Percentiles rank a stretch among this genome's conserved stretches.
Conservation (phyloP, 1,139 yeast species). For the Hyphopichia buzzinii region DNA sequence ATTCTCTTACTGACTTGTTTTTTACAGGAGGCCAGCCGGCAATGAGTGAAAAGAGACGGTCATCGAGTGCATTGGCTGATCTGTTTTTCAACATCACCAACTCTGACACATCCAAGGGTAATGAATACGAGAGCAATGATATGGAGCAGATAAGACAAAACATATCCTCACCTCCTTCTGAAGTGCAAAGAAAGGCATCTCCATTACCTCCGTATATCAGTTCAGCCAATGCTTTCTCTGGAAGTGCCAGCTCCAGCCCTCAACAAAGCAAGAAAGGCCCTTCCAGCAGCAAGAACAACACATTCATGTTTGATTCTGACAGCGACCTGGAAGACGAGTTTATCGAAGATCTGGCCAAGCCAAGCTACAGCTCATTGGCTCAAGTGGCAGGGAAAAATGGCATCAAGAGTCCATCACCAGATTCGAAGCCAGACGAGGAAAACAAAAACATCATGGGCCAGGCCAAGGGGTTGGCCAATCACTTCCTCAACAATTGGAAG, state of each 20-base stretch:
- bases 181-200: constrained; percentile 33
- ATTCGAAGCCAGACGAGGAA: constrained; percentile 5
- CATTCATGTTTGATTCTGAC: constrained; percentile 35
- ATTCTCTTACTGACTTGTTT: constrained; percentile 34
- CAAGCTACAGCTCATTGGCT: constrained; percentile 42
- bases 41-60: constrained; percentile 3
- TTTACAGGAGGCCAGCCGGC: constrained; percentile 14
- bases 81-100: constrained; percentile 14
- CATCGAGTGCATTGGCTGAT: constrained; percentile 16
- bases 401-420: constrained; percentile 33
- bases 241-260: constrained; percentile 15
- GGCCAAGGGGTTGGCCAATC: constrained; percentile 41
- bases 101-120: background rate
- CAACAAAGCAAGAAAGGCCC: constrained; percentile 2
- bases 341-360: constrained; percentile 10
- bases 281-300: constrained; percentile 10
- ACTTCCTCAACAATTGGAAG: constrained; percentile 35
- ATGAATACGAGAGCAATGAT: background rate
- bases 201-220: constrained; percentile 49
- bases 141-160: background rate
- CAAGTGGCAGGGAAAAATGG: constrained; percentile 52
- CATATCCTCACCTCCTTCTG: constrained; percentile 15
- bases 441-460: constrained; percentile 30
- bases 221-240: constrained; percentile 43
- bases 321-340: constrained; percentile 32